Conservation (phyloP, 2,329 filamentous ascomycete species). For the Microcyclospora pomicola region DNA sequence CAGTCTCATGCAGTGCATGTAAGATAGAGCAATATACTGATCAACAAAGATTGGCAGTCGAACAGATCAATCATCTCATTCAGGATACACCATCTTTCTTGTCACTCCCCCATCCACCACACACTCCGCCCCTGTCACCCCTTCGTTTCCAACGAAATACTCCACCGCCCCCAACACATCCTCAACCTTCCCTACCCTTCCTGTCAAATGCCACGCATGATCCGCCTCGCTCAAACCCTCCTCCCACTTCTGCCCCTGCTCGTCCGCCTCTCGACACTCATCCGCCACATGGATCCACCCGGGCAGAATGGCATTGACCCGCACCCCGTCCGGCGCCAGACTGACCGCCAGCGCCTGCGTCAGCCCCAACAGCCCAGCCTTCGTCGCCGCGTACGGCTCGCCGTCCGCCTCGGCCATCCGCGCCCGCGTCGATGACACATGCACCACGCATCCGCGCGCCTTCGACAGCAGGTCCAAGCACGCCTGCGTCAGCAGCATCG, state of each 20-base stretch:
- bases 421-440: constrained; percentile 38
- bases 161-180: constrained; percentile 30
- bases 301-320: constrained; percentile 37
- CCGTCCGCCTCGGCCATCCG: constrained; percentile 36
- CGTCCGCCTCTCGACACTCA: constrained; percentile 29
- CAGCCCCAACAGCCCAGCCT: constrained; percentile 38
- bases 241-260: constrained; percentile 30
- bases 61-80: constrained; percentile 5
- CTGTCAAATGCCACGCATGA: constrained; percentile 36
- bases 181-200: constrained; percentile 37
- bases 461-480: constrained; percentile 10
- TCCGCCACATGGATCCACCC: constrained; percentile 40
- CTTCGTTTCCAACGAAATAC: constrained; percentile 24
- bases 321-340: constrained; percentile 29
- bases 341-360: constrained; percentile 37
- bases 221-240: constrained; percentile 33
- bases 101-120: constrained; percentile 34
- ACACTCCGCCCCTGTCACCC: constrained; percentile 33
- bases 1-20: no score
- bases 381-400: constrained; percentile 37
- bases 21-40: no score
- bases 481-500: constrained; percentile 16
- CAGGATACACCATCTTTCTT: constrained; percentile 33
- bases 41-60: no score
- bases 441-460: constrained; percentile 20